Evolutionary conservation across 2,329 filamentous ascomycete genomes (phyloP), one percentile per base, ranked within the genome.

Genomic region (Penicillium thymicola): DNA sequence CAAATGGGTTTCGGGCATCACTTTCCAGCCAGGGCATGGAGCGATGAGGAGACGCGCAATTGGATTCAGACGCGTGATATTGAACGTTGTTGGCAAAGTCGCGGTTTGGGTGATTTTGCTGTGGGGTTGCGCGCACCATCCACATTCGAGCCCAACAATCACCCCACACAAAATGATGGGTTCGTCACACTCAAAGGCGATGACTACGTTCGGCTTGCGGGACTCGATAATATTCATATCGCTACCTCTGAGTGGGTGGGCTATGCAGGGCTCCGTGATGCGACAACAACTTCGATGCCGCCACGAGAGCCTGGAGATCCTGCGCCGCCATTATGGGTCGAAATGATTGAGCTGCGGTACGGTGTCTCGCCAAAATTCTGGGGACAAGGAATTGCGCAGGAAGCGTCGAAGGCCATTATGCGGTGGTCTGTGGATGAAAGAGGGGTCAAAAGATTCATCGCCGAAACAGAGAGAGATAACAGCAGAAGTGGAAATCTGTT

Each of bases 261-360:
- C 9, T 66, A 66, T 43, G 52, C 63, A 25, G 63, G 63, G 34
- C 30, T 66, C 25, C 64, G 63, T 13, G 63, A 65, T 58, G 64
- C 57, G 16, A 59, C 58, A 4, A 66, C 62, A 10, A 65, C 63
- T 2, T 65, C 63, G 2, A 27, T 65, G 14, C 63, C 59, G 2
- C 37, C 45, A 21, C 51, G 42, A 41, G 60, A 59, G 23, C 14
- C 55, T 14, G 54, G 18, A 5, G 61, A 65, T 27, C 38, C 50
- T 5, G 14, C 40, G 21, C 38, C 62, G 9, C 61, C 63, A 11
- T 51, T 59, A 8, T 66, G 64, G 64, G 64, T 46, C 9, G 60
- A 70, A 45, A 70, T 69, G 65, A 56, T 69, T 8, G 67, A 70
- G 52, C 11, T 70, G 4, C 56, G 67, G 4, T 70, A 68, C 47